Conservation (phyloP, 768 basidiomycete species). For the Lanmaoa pseudosensibilis region DNA sequence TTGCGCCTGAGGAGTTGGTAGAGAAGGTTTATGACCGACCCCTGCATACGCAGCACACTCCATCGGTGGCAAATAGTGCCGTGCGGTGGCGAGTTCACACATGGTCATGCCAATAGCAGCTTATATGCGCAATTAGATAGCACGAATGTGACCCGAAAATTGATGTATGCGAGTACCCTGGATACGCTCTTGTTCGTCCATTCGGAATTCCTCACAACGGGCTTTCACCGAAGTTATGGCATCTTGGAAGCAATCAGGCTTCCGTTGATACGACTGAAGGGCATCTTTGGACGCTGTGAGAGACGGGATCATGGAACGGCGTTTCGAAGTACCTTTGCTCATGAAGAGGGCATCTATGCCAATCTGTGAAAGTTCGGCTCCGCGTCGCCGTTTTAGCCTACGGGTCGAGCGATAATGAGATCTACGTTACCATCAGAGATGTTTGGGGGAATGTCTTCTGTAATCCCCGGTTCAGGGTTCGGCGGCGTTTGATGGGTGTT, state of each 20-base stretch:
- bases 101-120: slow-evolving; percentile 78
- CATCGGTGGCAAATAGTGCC: slow-evolving; percentile 62
- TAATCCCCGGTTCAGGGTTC: not conserved
- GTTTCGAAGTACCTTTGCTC: slow-evolving; percentile 16
- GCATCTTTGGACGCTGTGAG: slow-evolving; percentile 34
- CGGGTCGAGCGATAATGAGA: slow-evolving; percentile 4
- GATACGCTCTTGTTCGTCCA: slow-evolving; percentile 61
- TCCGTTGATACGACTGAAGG: slow-evolving; percentile 43
- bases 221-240: slow-evolving; percentile 48
- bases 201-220: slow-evolving; percentile 56
- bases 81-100: slow-evolving; percentile 76
- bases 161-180: slow-evolving; percentile 41
- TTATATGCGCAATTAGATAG: slow-evolving; percentile 35
- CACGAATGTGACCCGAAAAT: not conserved
- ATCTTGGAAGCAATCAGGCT: slow-evolving; percentile 64
- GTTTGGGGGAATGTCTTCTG: slow-evolving; percentile 13
- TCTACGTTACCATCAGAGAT: slow-evolving; percentile 22
- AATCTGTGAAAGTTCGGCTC: slow-evolving; percentile 23
- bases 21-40: not conserved
- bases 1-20: slow-evolving; percentile 28
- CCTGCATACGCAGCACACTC: slow-evolving; percentile 49
- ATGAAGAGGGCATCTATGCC: slow-evolving; percentile 18
- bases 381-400: slow-evolving; percentile 13
- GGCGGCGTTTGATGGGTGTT: slow-evolving; percentile 26
- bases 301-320: not conserved